Conservation (phyloP, 495 filamentous ascomycete genomes). For the Oleoguttula mirabilis region DNA sequence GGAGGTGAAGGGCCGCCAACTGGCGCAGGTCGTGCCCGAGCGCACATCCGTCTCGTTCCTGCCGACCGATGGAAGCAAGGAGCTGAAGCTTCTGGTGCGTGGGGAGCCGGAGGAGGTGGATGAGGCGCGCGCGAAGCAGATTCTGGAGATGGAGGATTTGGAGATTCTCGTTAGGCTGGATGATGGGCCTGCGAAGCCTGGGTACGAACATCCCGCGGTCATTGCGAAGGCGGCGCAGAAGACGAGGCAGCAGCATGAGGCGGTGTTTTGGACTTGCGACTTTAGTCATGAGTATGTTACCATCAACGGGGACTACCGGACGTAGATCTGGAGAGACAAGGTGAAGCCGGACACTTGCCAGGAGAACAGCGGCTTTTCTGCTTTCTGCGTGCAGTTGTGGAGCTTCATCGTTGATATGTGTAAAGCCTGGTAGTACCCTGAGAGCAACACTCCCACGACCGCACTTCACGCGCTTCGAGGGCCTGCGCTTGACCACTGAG, state of each 20-base stretch:
- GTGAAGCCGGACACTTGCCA: too few species aligned
- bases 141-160: conserved; percentile 63
- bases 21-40: conserved; percentile 50
- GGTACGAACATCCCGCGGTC: too few species aligned
- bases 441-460: too few species aligned
- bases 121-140: conserved; percentile 71
- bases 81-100: conserved; percentile 73
- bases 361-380: too few species aligned
- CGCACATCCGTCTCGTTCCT: conserved; percentile 86
- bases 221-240: conserved; percentile 18
- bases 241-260: conserved; percentile 34
- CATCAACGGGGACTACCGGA: conserved; percentile 81
- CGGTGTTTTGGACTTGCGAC: conserved; percentile 93
- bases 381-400: too few species aligned
- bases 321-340: too few species aligned
- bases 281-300: conserved; percentile 96
- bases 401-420: too few species aligned
- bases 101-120: conserved; percentile 92
- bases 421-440: too few species aligned
- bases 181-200: conserved; percentile 22
- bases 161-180: conserved; percentile 33
- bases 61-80: conserved; percentile 67
- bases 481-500: too few species aligned
- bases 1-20: not conserved
- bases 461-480: too few species aligned